Conservation (phyloP, 192 early-diverging fungal species). For the Coemansia sp. region DNA sequence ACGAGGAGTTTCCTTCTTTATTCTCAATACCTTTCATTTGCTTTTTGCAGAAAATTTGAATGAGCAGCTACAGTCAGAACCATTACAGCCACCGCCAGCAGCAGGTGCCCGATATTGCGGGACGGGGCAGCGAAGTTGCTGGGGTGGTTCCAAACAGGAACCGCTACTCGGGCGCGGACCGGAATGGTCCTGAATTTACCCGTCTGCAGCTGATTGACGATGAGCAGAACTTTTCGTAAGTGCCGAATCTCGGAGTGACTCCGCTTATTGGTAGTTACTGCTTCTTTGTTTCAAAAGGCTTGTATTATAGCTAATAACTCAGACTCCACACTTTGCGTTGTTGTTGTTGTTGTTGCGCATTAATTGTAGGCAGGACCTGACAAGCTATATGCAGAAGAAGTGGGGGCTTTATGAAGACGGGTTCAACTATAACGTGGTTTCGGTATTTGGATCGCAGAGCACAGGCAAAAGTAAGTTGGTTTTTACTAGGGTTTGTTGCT, state of each 20-base stretch:
- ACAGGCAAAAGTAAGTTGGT: slow-evolving; percentile 95
- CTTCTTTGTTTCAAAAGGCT: not conserved
- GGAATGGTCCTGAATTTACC: slow-evolving; percentile 8
- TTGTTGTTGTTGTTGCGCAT: not conserved
- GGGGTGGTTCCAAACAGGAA: slow-evolving; percentile 1
- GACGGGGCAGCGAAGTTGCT: not conserved
- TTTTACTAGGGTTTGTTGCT: slow-evolving; percentile 49
- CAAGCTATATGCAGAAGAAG: slow-evolving; percentile 75
- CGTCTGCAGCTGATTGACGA: slow-evolving; percentile 49
- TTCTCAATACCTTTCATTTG: not conserved
- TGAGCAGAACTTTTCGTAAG: slow-evolving; percentile 52
- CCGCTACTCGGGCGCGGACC: not conserved
- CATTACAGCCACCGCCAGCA: slow-evolving; percentile 4
- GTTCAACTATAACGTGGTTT: slow-evolving; percentile 95
- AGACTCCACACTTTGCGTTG: not conserved
- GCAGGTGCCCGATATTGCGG: slow-evolving; percentile 19
- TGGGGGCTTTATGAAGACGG: slow-evolving; percentile 81
- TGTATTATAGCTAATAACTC: not conserved
- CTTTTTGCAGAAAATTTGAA: not conserved
- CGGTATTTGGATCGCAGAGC: slow-evolving; percentile 98
- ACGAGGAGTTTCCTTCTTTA: too few relatives aligned
- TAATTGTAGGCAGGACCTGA: slow-evolving; percentile 58
- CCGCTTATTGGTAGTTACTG: not conserved
- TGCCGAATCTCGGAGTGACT: slow-evolving; percentile 1
- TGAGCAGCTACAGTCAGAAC: not conserved